Percentiles rank a stretch among this genome's conserved stretches.
These are phyloP conservation scores for Calonectria henricotiae DNA, from an alignment of 2,329 filamentous ascomycete species.

Conservation along the genomic window DNA sequence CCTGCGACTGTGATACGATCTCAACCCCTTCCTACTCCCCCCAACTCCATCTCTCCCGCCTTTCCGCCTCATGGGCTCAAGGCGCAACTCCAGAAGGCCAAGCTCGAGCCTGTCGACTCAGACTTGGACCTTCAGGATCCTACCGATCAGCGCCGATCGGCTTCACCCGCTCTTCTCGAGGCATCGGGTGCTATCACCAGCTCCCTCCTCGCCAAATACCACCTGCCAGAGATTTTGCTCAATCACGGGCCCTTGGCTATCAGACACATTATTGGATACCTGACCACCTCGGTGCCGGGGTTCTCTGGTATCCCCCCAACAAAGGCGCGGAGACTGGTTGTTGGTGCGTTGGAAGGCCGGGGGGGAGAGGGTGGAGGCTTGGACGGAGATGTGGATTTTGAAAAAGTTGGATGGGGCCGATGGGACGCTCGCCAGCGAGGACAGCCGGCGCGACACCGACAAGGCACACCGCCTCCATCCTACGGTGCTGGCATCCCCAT, in stretches of 20 bases:
- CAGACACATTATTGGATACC: constrained; percentile 93
- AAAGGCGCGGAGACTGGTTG: constrained; percentile 91
- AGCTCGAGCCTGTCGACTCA: constrained; percentile 81
- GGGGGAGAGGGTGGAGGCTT: constrained; percentile 75
- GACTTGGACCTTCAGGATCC: constrained; percentile 88
- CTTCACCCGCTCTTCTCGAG: constrained; percentile 74
- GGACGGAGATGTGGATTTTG: constrained; percentile 84
- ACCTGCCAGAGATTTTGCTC: constrained; percentile 92
- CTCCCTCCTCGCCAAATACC: constrained; percentile 87
- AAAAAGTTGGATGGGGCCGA: constrained; percentile 97
- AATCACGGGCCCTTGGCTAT: constrained; percentile 93
- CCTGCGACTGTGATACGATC: constrained; percentile 73
- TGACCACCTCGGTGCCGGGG: constrained; percentile 93
- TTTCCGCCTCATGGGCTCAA: constrained; percentile 87
- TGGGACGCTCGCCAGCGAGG: constrained; percentile 90
- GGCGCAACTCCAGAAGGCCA: constrained; percentile 75
- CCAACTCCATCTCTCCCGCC: constrained; percentile 93
- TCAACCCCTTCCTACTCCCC: constrained; percentile 87
- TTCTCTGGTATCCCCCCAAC: constrained; percentile 91
- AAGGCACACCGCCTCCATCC: constrained; percentile 60
- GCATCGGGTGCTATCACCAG: constrained; percentile 88
- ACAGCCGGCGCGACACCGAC: constrained; percentile 69
- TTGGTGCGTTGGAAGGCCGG: constrained; percentile 91
- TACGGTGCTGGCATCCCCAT: constrained; percentile 73
- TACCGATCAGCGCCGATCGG: constrained; percentile 56